Evolutionary conservation across 2,329 filamentous ascomycete species (phyloP), one percentile per base, ranked within the genome.

Genomic region (Fusarium sp.): DNA sequence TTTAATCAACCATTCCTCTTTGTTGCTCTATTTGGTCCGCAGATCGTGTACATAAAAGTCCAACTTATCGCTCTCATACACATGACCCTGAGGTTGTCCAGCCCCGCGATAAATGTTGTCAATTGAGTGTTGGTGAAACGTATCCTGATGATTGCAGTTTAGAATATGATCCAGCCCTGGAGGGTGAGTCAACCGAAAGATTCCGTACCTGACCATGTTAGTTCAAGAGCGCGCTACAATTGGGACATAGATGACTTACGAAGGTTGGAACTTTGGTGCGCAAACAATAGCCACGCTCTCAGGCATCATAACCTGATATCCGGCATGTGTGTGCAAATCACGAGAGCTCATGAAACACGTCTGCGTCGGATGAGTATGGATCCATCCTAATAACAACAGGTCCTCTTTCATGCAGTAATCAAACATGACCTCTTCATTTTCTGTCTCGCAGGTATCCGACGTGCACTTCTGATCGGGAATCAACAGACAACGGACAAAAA

Each of bases 251-350:
- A 7, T 17, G 24, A 86, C 90, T 82, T 82, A 94, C 89, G 90
- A 92, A 44, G 92, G 92, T 36, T 86, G 84, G 74, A 92, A 93
- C 58, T 87, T 91, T 1, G 96, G 96, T 7, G 96, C 93, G 81
- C 96, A 99, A 39, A 99, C 96, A 74, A 99, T 97, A 6, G 96
- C 96, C 67, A 99, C 94, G 73, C 93, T 97, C 83, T 99, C 96
- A 1, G 94, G 91, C 81, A 98, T 88, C 94, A 98, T 98, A 62
- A 96, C 90, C 80, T 99, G 96, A 78, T 98, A 98, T 13, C 94
- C 94, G 5, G 91, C 91, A 76, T 97, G 95, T 0, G 97, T 99
- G 77, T 99, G 96, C 70, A 98, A 78, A 76, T 99, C 96, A 50
- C 95, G 86, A 49, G 92, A 96, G 77, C 94, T 97, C 93, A 99